Evolutionary conservation across 306 rosid species (phyloP).

Genomic region (Vigna nakashimae): DNA sequence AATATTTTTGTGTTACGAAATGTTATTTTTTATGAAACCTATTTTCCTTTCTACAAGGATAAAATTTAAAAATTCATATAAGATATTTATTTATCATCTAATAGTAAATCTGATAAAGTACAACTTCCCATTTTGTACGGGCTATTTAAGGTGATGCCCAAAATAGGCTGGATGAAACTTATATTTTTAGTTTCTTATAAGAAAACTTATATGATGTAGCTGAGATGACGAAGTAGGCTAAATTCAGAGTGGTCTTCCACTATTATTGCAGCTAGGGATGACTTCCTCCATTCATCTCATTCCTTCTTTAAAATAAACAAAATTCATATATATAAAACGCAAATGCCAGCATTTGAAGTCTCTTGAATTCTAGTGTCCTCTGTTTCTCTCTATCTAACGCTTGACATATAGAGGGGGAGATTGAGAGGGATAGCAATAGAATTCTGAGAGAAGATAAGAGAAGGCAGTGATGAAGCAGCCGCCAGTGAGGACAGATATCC

Average conservation of each 20-base stretch:
- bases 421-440: slow-evolving; percentile 11
- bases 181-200: too few species aligned
- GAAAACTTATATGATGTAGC: background rate
- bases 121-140: background rate
- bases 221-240: background rate
- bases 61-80: too few species aligned
- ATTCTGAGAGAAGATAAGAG: background rate
- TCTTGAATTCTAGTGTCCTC: slow-evolving; percentile 20
- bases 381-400: slow-evolving; percentile 31
- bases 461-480: slow-evolving; percentile 30
- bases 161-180: slow-evolving; percentile 13
- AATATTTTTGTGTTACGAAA: too few species aligned
- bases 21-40: too few species aligned
- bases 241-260: slow-evolving; percentile 22
- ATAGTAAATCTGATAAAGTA: background rate
- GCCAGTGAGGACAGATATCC: background rate
- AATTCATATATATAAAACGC: background rate
- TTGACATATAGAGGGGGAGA: slow-evolving; percentile 12
- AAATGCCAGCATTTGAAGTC: background rate
- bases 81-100: too few species aligned
- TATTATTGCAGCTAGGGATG: background rate
- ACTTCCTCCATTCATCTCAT: slow-evolving; percentile 13
- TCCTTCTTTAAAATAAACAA: slow-evolving; percentile 34
- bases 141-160: background rate
- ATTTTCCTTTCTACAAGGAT: too few species aligned